Percentiles rank a stretch among this genome's conserved stretches.
Evolutionary conservation across 768 basidiomycete genomes (phyloP).

Genomic region (Boletus reticuloceps): DNA sequence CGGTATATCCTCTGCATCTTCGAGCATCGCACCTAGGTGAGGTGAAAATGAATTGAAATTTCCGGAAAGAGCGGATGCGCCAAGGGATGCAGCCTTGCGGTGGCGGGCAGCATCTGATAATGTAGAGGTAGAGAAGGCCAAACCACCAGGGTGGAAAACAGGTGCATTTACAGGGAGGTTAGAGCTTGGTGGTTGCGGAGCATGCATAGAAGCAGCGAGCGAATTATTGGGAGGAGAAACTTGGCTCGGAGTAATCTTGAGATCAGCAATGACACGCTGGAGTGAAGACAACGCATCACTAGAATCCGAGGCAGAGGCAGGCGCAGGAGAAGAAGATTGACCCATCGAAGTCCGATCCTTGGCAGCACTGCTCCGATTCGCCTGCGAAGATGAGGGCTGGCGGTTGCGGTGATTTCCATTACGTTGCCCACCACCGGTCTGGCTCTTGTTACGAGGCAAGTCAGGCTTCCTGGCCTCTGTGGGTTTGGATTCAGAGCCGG

Average conservation of each 20-base stretch:
- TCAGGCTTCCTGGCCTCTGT: conserved; percentile 54
- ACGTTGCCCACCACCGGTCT: conserved; percentile 44
- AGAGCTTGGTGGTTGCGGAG: conserved; percentile 44
- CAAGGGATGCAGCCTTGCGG: conserved; percentile 79
- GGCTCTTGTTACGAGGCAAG: conserved; percentile 49
- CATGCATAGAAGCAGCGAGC: conserved; percentile 43
- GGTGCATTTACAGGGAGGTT: conserved; percentile 66
- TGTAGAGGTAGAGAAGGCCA: conserved; percentile 47
- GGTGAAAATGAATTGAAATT: conserved; percentile 74
- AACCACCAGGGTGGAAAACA: conserved; percentile 69
- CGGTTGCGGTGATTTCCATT: conserved; percentile 53
- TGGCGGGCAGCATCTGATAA: conserved; percentile 58
- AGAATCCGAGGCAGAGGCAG: conserved; percentile 54
- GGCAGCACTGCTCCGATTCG: conserved; percentile 47
- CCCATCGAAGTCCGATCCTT: conserved; percentile 45
- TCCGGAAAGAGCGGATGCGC: conserved; percentile 52
- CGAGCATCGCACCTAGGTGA: conserved; percentile 79
- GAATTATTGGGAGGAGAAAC: conserved; percentile 37
- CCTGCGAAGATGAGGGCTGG: conserved; percentile 58
- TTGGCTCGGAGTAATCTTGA: conserved; percentile 73
- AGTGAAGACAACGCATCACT: conserved; percentile 84
- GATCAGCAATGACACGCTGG: conserved; percentile 90
- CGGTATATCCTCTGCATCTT: conserved; percentile 68
- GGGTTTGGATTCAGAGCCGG: conserved; percentile 70
- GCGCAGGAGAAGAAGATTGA: conserved; percentile 44